A percentile compares a stretch with the other conserved stretches of the same genome.
Evolutionary conservation across 2,329 filamentous ascomycete species (phyloP).

Genomic region (Arthrinium puccinioides): DNA sequence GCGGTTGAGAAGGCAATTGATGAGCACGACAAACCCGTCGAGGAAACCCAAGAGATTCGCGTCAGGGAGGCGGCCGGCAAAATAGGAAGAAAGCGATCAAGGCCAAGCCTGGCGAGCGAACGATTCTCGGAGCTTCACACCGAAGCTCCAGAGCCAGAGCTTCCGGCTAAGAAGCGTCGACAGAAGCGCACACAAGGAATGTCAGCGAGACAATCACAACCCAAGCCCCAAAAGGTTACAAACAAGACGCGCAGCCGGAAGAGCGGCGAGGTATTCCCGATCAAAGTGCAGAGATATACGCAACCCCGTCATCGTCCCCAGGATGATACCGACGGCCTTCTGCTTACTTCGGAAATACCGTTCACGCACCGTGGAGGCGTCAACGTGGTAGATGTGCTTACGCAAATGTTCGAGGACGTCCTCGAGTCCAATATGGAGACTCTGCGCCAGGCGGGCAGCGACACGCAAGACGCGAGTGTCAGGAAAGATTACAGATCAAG

Average conservation of each 20-base stretch:
- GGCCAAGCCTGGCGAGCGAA: slow-evolving; percentile 26
- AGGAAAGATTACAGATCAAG: slow-evolving; percentile 50
- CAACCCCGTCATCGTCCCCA: slow-evolving; percentile 31
- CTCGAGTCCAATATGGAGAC: slow-evolving; percentile 42
- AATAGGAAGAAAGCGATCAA: slow-evolving; percentile 36
- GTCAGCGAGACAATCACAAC: slow-evolving; percentile 35
- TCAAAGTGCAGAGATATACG: slow-evolving; percentile 57
- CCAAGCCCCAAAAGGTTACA: slow-evolving; percentile 15
- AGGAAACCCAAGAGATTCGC: slow-evolving; percentile 35
- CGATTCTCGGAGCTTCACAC: slow-evolving; percentile 35
- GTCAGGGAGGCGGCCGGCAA: slow-evolving; percentile 32
- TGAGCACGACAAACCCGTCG: slow-evolving; percentile 5
- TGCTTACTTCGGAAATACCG: slow-evolving; percentile 44
- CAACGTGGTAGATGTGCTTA: slow-evolving; percentile 55
- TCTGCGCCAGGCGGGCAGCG: slow-evolving; percentile 34
- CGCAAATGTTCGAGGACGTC: slow-evolving; percentile 54
- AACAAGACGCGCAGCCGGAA: slow-evolving; percentile 10
- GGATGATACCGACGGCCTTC: slow-evolving; percentile 30
- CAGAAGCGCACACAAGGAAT: slow-evolving; percentile 27
- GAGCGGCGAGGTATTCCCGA: slow-evolving; percentile 34
- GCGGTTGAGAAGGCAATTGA: slow-evolving; percentile 9
- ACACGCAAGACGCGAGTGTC: slow-evolving; percentile 35
- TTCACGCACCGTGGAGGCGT: slow-evolving; percentile 47
- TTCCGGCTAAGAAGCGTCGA: slow-evolving; percentile 25
- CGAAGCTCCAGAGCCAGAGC: slow-evolving; percentile 21